Conservation (phyloP, 768 basidiomycete genomes). For the Boletus vermiculosoides region DNA sequence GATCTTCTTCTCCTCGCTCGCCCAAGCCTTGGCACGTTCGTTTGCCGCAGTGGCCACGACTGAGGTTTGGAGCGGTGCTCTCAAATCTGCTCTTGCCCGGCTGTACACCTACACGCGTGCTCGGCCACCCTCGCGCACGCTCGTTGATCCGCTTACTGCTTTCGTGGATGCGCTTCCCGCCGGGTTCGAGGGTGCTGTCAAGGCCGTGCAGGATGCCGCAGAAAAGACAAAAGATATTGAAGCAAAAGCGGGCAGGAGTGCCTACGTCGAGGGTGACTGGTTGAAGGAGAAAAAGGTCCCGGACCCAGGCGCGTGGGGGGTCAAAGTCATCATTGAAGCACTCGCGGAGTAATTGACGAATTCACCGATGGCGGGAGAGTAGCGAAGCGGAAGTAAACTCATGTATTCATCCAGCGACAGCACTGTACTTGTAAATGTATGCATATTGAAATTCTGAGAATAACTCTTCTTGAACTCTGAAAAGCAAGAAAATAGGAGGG, state of each 20-base stretch:
- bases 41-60: slow-evolving; percentile 34
- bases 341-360: slow-evolving; percentile 28
- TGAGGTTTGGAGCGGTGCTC: slow-evolving; percentile 59
- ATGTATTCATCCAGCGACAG: not conserved
- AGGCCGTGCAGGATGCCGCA: slow-evolving; percentile 62
- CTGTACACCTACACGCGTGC: slow-evolving; percentile 86
- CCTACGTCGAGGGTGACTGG: slow-evolving; percentile 74
- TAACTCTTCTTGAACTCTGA: not conserved
- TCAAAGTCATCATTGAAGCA: slow-evolving; percentile 69
- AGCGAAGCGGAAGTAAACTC: not conserved
- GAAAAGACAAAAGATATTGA: slow-evolving; percentile 71
- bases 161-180: slow-evolving; percentile 49
- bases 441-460: not conserved
- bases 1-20: slow-evolving; percentile 88
- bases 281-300: slow-evolving; percentile 62
- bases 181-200: slow-evolving; percentile 53
- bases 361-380: not conserved
- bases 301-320: slow-evolving; percentile 93
- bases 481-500: not conserved
- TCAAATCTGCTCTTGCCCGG: slow-evolving; percentile 54
- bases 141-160: slow-evolving; percentile 87
- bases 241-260: slow-evolving; percentile 86
- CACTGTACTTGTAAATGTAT: not conserved
- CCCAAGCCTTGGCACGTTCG: slow-evolving; percentile 60
- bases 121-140: slow-evolving; percentile 84